Evolutionary conservation across 257 asterid genomes (phyloP).

Genomic region (Solanum habrochaites): DNA sequence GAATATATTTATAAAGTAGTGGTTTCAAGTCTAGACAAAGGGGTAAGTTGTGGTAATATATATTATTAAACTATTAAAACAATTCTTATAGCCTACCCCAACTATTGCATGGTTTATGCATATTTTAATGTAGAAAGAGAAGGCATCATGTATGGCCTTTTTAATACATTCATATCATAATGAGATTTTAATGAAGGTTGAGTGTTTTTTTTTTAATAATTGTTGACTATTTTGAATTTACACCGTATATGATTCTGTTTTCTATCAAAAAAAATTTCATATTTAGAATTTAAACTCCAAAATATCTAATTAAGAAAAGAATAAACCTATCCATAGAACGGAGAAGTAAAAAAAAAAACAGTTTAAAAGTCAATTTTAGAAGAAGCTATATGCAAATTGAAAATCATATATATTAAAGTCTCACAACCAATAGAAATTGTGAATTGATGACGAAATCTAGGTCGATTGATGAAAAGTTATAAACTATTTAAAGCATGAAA

Average conservation of each 20-base stretch:
- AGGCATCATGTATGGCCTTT: background rate
- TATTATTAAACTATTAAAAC: background rate
- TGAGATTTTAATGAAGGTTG: background rate
- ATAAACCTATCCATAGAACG: background rate
- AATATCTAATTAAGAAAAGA: too few species aligned
- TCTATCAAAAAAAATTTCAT: too few species aligned
- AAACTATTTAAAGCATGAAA: constrained; percentile 15
- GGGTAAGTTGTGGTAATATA: background rate
- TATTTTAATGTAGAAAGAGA: background rate
- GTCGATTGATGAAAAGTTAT: constrained; percentile 18
- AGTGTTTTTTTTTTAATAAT: background rate
- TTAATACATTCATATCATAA: constrained; percentile 4
- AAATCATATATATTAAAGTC: constrained; percentile 2
- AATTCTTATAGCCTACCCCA: background rate
- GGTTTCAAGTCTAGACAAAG: background rate
- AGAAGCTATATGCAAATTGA: constrained; percentile 1
- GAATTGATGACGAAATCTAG: constrained; percentile 43
- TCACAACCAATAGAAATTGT: constrained; percentile 14
- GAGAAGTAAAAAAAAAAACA: background rate
- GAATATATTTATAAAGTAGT: too few species aligned
- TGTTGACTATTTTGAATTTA: too few species aligned
- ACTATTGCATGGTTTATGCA: background rate
- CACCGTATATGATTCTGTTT: accelerated
- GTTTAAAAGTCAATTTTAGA: constrained; percentile 21
- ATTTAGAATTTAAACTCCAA: too few species aligned